Conservation (phyloP, 2,329 filamentous ascomycete species). For the Talaromyces piceae region DNA sequence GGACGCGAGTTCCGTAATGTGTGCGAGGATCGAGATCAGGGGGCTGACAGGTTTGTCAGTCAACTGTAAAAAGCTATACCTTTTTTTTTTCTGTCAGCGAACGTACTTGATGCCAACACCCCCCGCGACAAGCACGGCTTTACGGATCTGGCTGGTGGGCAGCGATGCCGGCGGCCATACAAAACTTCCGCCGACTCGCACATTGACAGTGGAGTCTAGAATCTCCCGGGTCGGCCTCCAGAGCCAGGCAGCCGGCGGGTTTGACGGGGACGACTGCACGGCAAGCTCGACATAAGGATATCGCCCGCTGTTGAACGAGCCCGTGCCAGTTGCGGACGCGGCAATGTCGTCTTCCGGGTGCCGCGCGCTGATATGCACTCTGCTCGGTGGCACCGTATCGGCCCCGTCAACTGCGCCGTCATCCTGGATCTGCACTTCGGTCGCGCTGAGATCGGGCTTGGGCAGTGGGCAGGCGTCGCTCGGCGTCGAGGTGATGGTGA, state of each 20-base stretch:
- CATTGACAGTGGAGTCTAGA: constrained; percentile 50
- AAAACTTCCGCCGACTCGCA: constrained; percentile 75
- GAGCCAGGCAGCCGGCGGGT: constrained; percentile 69
- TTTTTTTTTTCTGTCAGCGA: neutral
- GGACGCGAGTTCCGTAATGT: constrained; percentile 42
- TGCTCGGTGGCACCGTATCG: no score
- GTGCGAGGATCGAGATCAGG: constrained; percentile 63
- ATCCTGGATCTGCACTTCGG: no score
- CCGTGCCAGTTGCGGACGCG: constrained; percentile 16
- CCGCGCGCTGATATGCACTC: constrained; percentile 4
- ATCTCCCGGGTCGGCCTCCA: constrained; percentile 56
- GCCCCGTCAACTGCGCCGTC: no score
- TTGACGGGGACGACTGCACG: constrained; percentile 62
- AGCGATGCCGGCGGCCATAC: constrained; percentile 58
- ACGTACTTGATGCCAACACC: constrained; percentile 72
- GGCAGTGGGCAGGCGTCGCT: constrained; percentile 40
- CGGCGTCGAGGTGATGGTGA: constrained; percentile 77
- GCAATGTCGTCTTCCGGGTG: constrained; percentile 16
- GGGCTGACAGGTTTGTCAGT: constrained; percentile 45
- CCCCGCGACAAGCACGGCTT: constrained; percentile 68
- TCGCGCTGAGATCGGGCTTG: constrained; percentile 13
- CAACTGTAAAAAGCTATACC: neutral
- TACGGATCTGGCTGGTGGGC: constrained; percentile 41
- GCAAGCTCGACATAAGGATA: constrained; percentile 65
- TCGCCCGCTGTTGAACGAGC: no score